phyloP scores from a whole-genome alignment of 2,329 filamentous ascomycete species.

The Ophiostoma populinum region DNA sequence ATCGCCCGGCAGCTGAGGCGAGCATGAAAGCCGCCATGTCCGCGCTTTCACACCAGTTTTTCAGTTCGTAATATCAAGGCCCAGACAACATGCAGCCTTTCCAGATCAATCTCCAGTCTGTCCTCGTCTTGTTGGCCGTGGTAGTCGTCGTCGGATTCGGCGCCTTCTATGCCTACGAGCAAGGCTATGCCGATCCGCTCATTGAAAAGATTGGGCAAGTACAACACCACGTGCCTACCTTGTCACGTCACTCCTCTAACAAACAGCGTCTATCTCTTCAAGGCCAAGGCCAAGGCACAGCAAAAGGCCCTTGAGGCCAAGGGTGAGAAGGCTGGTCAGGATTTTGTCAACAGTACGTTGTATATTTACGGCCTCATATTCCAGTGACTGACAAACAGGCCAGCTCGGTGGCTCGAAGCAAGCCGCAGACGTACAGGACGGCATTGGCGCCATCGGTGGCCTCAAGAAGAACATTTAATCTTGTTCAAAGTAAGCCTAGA shows the following conservation, averaged over 20 bases:
- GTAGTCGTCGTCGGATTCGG: slow-evolving; percentile 16
- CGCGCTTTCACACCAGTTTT: too few relatives aligned
- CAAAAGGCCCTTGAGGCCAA: slow-evolving; percentile 22
- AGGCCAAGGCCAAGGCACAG: slow-evolving; percentile 24
- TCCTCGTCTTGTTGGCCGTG: slow-evolving; percentile 15
- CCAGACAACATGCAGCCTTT: too few relatives aligned
- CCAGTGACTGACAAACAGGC: slow-evolving; percentile 8
- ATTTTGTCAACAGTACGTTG: slow-evolving; percentile 20
- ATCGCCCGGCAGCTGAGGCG: too few relatives aligned
- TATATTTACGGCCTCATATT: slow-evolving; percentile 5
- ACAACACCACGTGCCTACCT: neutral
- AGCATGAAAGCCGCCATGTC: too few relatives aligned
- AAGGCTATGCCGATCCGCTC: slow-evolving; percentile 21
- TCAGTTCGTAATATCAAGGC: neutral
- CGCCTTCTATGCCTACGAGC: slow-evolving; percentile 20
- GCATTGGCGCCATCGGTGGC: slow-evolving; percentile 15
- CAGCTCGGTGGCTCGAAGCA: slow-evolving; percentile 21
- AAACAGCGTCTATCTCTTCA: slow-evolving; percentile 18
- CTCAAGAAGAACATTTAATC: slow-evolving; percentile 17
- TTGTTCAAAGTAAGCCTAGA: too few relatives aligned
- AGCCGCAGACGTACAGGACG: slow-evolving; percentile 17
- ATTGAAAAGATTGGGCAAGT: slow-evolving; percentile 20
- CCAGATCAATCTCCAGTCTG: neutral
- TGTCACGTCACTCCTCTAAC: neutral
- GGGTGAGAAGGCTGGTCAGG: slow-evolving; percentile 22